Evolutionary conservation across 2,329 filamentous ascomycete species (phyloP).

Genomic region (Graphiopsis chlorocephala): DNA sequence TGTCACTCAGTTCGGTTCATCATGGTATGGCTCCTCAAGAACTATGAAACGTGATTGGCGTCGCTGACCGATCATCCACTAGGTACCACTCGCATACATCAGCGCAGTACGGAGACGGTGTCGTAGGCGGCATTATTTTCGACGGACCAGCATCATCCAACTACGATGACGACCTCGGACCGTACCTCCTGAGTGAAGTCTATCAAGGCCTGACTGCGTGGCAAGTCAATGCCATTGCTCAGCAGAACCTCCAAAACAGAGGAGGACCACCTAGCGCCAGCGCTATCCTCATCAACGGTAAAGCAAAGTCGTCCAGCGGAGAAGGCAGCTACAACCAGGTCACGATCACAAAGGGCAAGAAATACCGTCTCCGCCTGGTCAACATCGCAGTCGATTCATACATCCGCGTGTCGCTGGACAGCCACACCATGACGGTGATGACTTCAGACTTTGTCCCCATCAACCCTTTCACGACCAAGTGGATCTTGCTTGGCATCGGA

Average conservation of each 20-base stretch:
- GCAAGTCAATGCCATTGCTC: slow-evolving; percentile 29
- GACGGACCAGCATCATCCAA: slow-evolving; percentile 44
- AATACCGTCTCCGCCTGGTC: slow-evolving; percentile 44
- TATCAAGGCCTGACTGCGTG: slow-evolving; percentile 29
- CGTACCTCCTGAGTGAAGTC: slow-evolving; percentile 32
- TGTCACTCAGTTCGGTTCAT: slow-evolving; percentile 46
- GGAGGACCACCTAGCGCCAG: slow-evolving; percentile 41
- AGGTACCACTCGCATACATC: slow-evolving; percentile 43
- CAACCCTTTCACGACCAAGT: slow-evolving; percentile 31
- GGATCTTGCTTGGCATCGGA: slow-evolving; percentile 41
- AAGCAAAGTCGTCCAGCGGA: slow-evolving; percentile 37
- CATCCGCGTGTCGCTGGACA: slow-evolving; percentile 40
- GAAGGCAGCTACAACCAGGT: slow-evolving; percentile 26
- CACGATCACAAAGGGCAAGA: slow-evolving; percentile 35
- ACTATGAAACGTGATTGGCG: not conserved
- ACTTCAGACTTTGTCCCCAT: slow-evolving; percentile 40
- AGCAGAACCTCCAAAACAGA: slow-evolving; percentile 30
- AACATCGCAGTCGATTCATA: slow-evolving; percentile 46
- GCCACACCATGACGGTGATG: slow-evolving; percentile 37
- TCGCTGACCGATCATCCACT: not conserved
- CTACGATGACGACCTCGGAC: slow-evolving; percentile 37
- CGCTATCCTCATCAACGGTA: slow-evolving; percentile 44
- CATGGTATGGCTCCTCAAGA: slow-evolving; percentile 28
- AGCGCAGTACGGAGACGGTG: slow-evolving; percentile 44
- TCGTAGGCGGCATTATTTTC: slow-evolving; percentile 41